Evolutionary conservation across 805 yeast species (phyloP).

Genomic region (Wickerhamomyces rabaulensis): DNA sequence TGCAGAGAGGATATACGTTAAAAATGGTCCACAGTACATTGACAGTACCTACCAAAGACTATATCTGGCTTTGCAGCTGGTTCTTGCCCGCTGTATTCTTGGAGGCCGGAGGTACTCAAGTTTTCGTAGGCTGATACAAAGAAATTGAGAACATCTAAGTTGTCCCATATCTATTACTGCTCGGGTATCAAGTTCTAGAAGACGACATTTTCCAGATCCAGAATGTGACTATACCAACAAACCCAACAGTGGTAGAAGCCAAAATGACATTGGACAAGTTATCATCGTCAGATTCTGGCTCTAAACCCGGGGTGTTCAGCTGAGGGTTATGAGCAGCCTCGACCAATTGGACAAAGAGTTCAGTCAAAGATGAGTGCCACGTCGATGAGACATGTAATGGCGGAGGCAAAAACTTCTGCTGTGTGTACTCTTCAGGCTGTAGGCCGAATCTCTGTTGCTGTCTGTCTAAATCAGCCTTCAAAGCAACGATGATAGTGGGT

Average conservation of each 20-base stretch:
- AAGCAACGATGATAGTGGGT: constrained; percentile 85
- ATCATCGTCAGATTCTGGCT: constrained; percentile 53
- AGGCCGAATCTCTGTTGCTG: constrained; percentile 85
- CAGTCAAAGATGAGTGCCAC: constrained; percentile 85
- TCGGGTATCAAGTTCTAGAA: constrained; percentile 1
- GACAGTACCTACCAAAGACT: too few species aligned
- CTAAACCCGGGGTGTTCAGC: constrained; percentile 70
- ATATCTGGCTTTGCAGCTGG: too few species aligned
- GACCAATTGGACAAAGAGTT: constrained; percentile 78
- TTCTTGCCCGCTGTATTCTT: too few species aligned
- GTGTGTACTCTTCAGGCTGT: constrained; percentile 85
- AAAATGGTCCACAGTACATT: too few species aligned
- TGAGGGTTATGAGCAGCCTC: constrained; percentile 83
- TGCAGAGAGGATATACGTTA: too few species aligned
- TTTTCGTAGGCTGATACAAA: too few species aligned
- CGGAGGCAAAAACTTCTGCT: constrained; percentile 59
- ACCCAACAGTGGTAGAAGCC: constrained; percentile 66
- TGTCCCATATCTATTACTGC: too few species aligned
- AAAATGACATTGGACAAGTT: constrained; percentile 47
- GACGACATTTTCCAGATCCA: constrained; percentile 51
- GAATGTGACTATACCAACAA: constrained; percentile 56
- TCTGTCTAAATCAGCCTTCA: constrained; percentile 92
- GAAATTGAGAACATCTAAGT: too few species aligned
- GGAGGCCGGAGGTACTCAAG: too few species aligned
- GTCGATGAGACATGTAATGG: constrained; percentile 88